Evolutionary conservation across 2,329 filamentous ascomycete species (phyloP), one percentile per base, ranked within the genome.

Genomic region (Rutstroemia sydowiana): DNA sequence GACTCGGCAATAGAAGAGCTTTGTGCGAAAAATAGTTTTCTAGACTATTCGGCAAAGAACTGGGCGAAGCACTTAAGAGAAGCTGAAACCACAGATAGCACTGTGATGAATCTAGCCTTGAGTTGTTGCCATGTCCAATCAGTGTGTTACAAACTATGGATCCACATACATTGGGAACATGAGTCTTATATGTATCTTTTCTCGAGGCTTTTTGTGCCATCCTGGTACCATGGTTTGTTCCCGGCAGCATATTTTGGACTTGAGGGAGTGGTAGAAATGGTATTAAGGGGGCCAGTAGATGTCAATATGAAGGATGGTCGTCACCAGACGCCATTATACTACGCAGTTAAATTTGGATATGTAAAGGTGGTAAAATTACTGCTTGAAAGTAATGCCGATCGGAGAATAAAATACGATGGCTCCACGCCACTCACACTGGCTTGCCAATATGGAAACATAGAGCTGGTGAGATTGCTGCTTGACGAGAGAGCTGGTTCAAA

Each of bases 1-100:
- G 8, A 39, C 14, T n/a, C 9, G 4, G 11, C 13, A 21, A 9
- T 3, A 20, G 18, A 21, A 18, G 10, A 37, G 16, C 30, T 37
- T 18, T 26, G 10, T 23, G 5, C 16, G 13, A 31, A 28, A 13
- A 20, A 40, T 9, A 7, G 18, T 21, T 40, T 47, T 31, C 34
- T 47, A 11, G 34, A 47, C 6, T 47, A 47, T 47, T 47, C 45
- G 3, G 45, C 45, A 37, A 6, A 28, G 18, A 37, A 47, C 21
- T 47, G 45, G 45, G 18, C n/a, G 18, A 20, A 3, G 18, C 45
- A 47, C 9, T 28, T 47, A 28, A 47, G 21, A 11, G 16, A 28
- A 16, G 32, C 45, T 21, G 30, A 34, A 8, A 23, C 5, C 43
- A 36, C 34, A 16, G 18, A 36, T 23, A 4, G 1, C 5, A 20